Percentiles rank a stretch among this genome's conserved stretches.
phyloP scores from a whole-genome alignment of 2,329 filamentous ascomycete genomes.

The Mariannaea elegans region DNA sequence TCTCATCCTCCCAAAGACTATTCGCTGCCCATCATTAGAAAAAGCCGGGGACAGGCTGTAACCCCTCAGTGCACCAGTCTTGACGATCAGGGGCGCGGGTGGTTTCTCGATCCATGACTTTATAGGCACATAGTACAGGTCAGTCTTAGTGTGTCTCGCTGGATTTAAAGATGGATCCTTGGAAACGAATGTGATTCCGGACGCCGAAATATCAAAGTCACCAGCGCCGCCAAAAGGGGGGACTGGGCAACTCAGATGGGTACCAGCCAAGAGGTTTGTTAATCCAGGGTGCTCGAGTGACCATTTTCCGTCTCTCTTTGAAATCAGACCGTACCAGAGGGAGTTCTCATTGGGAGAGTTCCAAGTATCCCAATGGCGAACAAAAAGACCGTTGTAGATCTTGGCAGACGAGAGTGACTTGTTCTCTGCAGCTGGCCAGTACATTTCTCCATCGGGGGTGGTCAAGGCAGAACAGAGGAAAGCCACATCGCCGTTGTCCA shows the following conservation, averaged over 20 bases:
- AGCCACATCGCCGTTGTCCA: slow-evolving; percentile 60
- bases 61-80: slow-evolving; percentile 67
- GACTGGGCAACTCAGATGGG: slow-evolving; percentile 71
- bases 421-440: slow-evolving; percentile 69
- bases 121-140: slow-evolving; percentile 78
- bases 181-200: slow-evolving; percentile 76
- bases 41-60: slow-evolving; percentile 76
- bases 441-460: slow-evolving; percentile 73
- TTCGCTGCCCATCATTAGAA: slow-evolving; percentile 73
- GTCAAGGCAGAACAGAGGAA: slow-evolving; percentile 71
- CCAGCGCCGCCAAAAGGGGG: slow-evolving; percentile 80
- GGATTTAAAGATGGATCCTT: slow-evolving; percentile 77
- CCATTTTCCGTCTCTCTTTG: slow-evolving; percentile 52
- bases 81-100: slow-evolving; percentile 57
- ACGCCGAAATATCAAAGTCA: slow-evolving; percentile 79
- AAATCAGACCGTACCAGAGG: slow-evolving; percentile 76
- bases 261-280: slow-evolving; percentile 71
- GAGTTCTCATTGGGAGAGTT: slow-evolving; percentile 73
- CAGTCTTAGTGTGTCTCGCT: slow-evolving; percentile 81
- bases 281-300: slow-evolving; percentile 56
- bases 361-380: slow-evolving; percentile 86
- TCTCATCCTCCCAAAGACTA: slow-evolving; percentile 84
- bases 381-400: slow-evolving; percentile 79
- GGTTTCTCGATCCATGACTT: slow-evolving; percentile 66
- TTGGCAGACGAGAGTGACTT: slow-evolving; percentile 71